A percentile compares a stretch with the other conserved stretches of the same genome.
phyloP scores from a whole-genome alignment of 129 eudicot species.

The Pulicaria dysenterica region DNA sequence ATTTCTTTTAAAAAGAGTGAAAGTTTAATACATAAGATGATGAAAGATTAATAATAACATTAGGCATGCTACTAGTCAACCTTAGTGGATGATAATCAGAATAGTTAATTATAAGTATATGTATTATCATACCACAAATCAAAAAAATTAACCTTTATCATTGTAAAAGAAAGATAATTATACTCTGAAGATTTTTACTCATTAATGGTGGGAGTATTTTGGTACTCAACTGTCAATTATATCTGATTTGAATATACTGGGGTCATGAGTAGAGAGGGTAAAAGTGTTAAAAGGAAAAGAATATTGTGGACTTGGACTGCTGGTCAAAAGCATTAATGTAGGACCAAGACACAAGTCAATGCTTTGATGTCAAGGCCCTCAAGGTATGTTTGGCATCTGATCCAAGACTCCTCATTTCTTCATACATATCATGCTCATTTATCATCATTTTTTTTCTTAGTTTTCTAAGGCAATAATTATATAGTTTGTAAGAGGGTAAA shows the following conservation, averaged over 20 bases:
- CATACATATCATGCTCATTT: slow-evolving; percentile 16
- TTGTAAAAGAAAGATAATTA: slow-evolving; percentile 8
- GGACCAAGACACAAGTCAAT: slow-evolving; percentile 30
- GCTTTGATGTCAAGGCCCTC: slow-evolving; percentile 16
- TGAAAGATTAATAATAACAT: too few species aligned
- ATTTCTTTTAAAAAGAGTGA: too few species aligned
- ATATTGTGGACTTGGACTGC: slow-evolving; percentile 8
- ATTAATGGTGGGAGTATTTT: slow-evolving; percentile 18
- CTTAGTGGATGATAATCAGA: too few species aligned
- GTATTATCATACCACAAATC: not conserved
- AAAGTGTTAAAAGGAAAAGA: slow-evolving; percentile 4
- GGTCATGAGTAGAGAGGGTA: slow-evolving; percentile 21
- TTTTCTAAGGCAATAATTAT: too few species aligned
- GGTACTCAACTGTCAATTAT: slow-evolving; percentile 32
- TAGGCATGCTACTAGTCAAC: too few species aligned
- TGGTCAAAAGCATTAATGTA: slow-evolving; percentile 32
- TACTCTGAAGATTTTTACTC: not conserved
- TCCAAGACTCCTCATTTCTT: slow-evolving; percentile 24
- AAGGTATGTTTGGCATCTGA: slow-evolving; percentile 32
- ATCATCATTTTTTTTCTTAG: slow-evolving; percentile 8
- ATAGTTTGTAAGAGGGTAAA: too few species aligned
- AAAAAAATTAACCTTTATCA: not conserved
- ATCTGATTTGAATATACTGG: slow-evolving; percentile 27
- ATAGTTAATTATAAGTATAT: too few species aligned
- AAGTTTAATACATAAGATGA: too few species aligned